Conservation (phyloP, 2,329 filamentous ascomycete species). For the Drechslera avenae region DNA sequence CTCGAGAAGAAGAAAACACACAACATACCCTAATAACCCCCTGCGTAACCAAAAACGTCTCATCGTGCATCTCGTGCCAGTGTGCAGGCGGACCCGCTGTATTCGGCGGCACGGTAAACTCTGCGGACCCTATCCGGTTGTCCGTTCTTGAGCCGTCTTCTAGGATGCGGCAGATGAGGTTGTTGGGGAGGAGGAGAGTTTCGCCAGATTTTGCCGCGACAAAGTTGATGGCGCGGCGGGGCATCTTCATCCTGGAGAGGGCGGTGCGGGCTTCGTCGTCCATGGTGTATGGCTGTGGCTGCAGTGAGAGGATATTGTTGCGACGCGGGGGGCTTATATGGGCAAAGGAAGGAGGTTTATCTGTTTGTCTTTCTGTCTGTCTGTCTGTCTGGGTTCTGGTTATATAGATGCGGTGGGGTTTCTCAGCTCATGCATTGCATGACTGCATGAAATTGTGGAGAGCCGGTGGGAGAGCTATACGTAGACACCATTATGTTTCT, state of each 20-base stretch:
- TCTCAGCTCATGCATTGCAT: slow-evolving; percentile 1
- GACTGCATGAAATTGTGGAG: slow-evolving; percentile 28
- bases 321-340: too few relatives aligned
- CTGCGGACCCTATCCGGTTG: slow-evolving; percentile 55
- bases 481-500: too few relatives aligned
- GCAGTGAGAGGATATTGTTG: too few relatives aligned
- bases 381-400: background rate
- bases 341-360: too few relatives aligned
- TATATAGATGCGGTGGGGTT: background rate
- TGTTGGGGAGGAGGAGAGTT: slow-evolving; percentile 55
- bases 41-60: slow-evolving; percentile 62
- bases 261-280: slow-evolving; percentile 45
- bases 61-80: slow-evolving; percentile 63
- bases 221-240: slow-evolving; percentile 54
- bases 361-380: background rate
- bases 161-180: slow-evolving; percentile 55
- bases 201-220: slow-evolving; percentile 57
- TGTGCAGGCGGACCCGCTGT: slow-evolving; percentile 56
- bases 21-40: slow-evolving; percentile 49
- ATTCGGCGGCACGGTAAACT: slow-evolving; percentile 56
- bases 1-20: background rate
- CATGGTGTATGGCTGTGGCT: too few relatives aligned
- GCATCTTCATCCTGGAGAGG: slow-evolving; percentile 46
- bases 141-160: slow-evolving; percentile 59
- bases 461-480: slow-evolving; percentile 23